Conservation (phyloP, 2,329 filamentous ascomycete species). For the Leptographium galeiforme region DNA sequence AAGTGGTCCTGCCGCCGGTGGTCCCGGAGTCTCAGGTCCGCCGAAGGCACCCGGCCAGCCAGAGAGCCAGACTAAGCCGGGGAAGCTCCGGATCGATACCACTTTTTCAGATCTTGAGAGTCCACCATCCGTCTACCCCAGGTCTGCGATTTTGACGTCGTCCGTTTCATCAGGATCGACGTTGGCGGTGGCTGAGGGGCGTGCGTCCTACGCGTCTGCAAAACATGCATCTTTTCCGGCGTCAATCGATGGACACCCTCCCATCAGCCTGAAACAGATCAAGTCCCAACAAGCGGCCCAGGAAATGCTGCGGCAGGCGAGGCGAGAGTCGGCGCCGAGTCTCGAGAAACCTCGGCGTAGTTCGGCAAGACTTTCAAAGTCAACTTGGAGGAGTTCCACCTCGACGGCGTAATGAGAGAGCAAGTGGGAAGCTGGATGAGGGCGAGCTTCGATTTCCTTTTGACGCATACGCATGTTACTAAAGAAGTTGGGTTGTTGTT, state of each 20-base stretch:
- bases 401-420: not conserved
- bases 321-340: conserved; percentile 2
- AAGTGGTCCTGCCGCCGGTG: not conserved
- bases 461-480: too few relatives aligned
- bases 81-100: not conserved
- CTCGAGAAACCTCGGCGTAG: conserved; percentile 1
- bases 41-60: not conserved
- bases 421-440: too few relatives aligned
- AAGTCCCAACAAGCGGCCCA: conserved; percentile 4
- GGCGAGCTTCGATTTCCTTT: not conserved
- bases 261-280: not conserved
- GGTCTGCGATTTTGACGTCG: not conserved
- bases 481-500: too few relatives aligned
- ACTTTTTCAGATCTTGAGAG: not conserved
- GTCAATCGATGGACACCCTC: not conserved
- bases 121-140: not conserved
- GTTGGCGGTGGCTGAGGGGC: not conserved
- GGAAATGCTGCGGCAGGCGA: conserved; percentile 7
- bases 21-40: not conserved
- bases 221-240: not conserved
- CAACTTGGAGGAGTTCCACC: not conserved
- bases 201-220: not conserved
- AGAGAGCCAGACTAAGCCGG: not conserved
- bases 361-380: conserved; percentile 3
- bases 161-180: not conserved